Base-by-base conservation (phyloP, 257 asterid genomes). In the Ehretia macrophylla region DNA sequence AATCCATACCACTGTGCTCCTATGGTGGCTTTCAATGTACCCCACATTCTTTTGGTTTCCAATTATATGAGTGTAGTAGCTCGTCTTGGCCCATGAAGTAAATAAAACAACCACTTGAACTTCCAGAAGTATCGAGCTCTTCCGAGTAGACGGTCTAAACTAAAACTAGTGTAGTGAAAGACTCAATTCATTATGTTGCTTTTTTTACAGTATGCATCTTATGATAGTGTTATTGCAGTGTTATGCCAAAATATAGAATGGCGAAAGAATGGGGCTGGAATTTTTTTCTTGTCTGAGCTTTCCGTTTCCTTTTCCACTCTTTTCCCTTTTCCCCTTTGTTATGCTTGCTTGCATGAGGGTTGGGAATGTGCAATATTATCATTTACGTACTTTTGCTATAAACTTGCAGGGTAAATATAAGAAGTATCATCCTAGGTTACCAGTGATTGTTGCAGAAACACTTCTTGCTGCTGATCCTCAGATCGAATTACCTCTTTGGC, bases 391-490 rank as follows among this genome's bases (percentile, higher is more conserved):
- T 47, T 35, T 59, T 61, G 59, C 55, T 63, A 42, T 5, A 19
- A 49, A 58, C 64, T 60, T 83, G 81, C 94, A 91, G 98, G 93
- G 79, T 68, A 86, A 88, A 66, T 92, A 92, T 78, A 81, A 59
- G 57, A 59, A 75, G 51, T 77, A 75, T 72, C 96, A 92, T 75
- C 87, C 95, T 58, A 78, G 92, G 74, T 76, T 92, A 73, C 97
- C 99, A 37, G 67, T 78, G 61, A 61, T 85, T 79, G 96, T 88
- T 61, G 97, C 99, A 20, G 90, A 83, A 53, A 83, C 97, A 64
- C 99, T 92, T 64, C 94, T 92, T 68, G 85, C 94, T n/a, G 76
- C 85, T 75, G 99, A 92, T 84, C 78, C 94, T 75, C 95, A 81
- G 73, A 79, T 88, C 66, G 97, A 84, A 59, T 71, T 92, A 66